phyloP scores from a whole-genome alignment of 257 asterid species.

The Rubia yunnanensis region DNA sequence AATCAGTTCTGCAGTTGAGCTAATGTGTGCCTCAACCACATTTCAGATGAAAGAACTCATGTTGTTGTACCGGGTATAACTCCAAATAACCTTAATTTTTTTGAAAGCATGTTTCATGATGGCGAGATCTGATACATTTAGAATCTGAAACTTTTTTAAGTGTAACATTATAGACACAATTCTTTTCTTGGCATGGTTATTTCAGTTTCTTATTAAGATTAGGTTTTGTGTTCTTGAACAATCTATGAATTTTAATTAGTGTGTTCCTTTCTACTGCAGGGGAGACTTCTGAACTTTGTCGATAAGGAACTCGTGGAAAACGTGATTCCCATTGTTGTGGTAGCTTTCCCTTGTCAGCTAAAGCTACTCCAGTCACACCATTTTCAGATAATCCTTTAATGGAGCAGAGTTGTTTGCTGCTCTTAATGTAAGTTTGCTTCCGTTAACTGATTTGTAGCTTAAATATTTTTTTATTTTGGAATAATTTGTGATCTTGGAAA shows the following conservation, averaged over 20 bases:
- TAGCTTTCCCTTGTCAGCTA: conserved; percentile 47
- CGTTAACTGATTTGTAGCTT: too few relatives aligned
- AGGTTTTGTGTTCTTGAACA: neutral
- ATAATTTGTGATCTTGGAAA: too few relatives aligned
- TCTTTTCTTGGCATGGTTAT: too few relatives aligned
- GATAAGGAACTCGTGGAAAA: conserved; percentile 71
- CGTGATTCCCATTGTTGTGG: conserved; percentile 59
- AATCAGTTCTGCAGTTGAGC: conserved; percentile 59
- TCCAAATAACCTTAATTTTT: neutral
- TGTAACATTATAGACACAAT: too few relatives aligned
- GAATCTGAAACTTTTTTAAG: neutral
- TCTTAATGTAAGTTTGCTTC: too few relatives aligned
- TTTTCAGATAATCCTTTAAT: conserved; percentile 41
- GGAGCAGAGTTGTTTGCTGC: too few relatives aligned
- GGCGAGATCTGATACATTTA: too few relatives aligned
- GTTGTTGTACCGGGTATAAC: conserved; percentile 52
- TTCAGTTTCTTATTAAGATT: neutral
- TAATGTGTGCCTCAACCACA: conserved; percentile 74
- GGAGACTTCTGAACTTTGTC: conserved; percentile 49
- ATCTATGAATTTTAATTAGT: neutral
- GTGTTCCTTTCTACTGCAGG: neutral
- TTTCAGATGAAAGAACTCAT: conserved; percentile 79
- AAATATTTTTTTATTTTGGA: too few relatives aligned
- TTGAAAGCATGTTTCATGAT: neutral
- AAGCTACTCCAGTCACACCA: conserved; percentile 42